Percentiles rank a stretch among this genome's conserved stretches.
These are phyloP conservation scores for Mangifera indica DNA, from an alignment of 345 rosid genomes.

Conservation along the genomic window DNA sequence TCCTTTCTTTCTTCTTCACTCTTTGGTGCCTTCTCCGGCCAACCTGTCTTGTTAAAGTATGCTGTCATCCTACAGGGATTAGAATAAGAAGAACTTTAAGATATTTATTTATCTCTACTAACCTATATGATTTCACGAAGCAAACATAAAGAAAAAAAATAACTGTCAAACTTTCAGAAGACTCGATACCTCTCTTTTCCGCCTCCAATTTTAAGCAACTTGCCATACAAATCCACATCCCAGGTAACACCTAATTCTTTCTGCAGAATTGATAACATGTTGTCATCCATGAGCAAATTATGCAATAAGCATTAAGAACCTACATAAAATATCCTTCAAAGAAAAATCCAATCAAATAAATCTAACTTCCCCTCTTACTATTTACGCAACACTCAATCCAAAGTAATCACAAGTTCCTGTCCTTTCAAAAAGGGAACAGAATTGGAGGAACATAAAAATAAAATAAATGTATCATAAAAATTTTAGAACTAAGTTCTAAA, in stretches of 20 bases:
- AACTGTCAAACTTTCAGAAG: not conserved
- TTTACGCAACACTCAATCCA: not conserved
- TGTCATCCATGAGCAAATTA: not conserved
- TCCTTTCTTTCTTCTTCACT: conserved; percentile 80
- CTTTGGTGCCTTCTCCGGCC: conserved; percentile 93
- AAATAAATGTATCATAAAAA: too few relatives aligned
- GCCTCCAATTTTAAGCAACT: conserved; percentile 91
- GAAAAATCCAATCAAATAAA: not conserved
- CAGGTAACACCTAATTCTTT: conserved; percentile 79
- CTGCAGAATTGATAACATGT: conserved; percentile 30
- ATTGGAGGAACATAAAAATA: not conserved
- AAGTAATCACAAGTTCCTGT: not conserved
- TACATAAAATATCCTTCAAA: not conserved
- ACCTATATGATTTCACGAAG: not conserved
- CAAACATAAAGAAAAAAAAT: not conserved
- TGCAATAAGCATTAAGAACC: not conserved
- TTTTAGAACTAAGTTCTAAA: not conserved
- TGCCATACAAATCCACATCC: conserved; percentile 93
- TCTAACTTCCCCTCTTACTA: not conserved
- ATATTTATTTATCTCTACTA: not conserved
- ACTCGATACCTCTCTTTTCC: conserved; percentile 78
- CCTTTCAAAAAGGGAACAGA: not conserved
- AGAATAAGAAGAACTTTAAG: not conserved
- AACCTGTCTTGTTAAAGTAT: conserved; percentile 79
- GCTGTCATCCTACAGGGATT: conserved; percentile 76